Evolutionary conservation across 352 stramenopile genomes (phyloP).

Genomic region (Phytophthora hybrid): DNA sequence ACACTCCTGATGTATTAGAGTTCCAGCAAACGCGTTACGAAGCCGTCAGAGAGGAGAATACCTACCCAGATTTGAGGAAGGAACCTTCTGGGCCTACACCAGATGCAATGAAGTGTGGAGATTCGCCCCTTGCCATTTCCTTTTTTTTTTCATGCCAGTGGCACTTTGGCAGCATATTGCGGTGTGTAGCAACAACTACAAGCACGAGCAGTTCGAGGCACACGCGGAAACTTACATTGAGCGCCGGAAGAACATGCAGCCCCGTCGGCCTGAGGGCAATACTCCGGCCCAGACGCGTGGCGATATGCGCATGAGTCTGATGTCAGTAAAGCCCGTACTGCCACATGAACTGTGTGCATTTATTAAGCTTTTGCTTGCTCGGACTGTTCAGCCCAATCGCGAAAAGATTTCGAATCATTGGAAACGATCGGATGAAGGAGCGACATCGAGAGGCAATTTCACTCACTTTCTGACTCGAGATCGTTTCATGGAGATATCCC

Average conservation of each 20-base stretch:
- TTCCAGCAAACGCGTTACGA: background rate
- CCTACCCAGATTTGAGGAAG: constrained; percentile 2
- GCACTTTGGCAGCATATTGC: constrained; percentile 20
- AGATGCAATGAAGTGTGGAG: constrained; percentile 8
- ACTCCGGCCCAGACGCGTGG: background rate
- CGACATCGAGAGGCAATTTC: background rate
- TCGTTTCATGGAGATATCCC: constrained; percentile 3
- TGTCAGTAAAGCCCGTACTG: background rate
- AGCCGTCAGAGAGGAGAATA: background rate
- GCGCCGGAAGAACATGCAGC: background rate
- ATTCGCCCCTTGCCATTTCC: constrained; percentile 1
- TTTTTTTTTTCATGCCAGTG: constrained; percentile 11
- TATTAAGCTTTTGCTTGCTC: background rate
- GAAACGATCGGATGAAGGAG: constrained; percentile 2
- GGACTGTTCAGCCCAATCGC: constrained; percentile 1
- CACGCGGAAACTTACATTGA: background rate
- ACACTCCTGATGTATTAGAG: background rate
- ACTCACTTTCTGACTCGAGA: background rate
- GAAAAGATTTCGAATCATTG: constrained; percentile 1
- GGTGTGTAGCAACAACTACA: constrained; percentile 11
- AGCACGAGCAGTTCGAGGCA: background rate
- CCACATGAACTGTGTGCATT: background rate
- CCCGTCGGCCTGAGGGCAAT: background rate
- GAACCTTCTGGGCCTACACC: background rate
- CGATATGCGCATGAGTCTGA: constrained; percentile 1